Evolutionary conservation across 148 eudicot genomes (phyloP), one percentile per base, ranked within the genome.

Genomic region (Rhododendron simsii): DNA sequence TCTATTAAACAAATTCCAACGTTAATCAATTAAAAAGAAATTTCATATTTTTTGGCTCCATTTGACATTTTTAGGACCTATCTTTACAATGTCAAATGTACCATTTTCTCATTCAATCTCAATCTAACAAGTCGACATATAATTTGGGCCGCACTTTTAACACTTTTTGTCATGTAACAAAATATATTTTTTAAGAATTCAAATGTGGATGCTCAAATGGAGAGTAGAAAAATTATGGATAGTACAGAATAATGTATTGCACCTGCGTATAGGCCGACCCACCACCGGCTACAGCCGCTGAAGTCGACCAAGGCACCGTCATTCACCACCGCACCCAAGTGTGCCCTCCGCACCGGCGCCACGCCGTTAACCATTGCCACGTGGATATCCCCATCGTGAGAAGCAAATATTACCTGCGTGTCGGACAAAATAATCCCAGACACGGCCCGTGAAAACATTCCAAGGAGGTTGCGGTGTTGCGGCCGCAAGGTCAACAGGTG

Each of bases 251-350:
- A 21, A 21, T 20, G 65, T 59, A 10, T 12, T 11, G 26, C 20
- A 82, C 84, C 84, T 82, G 84, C 84, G 12, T 82, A 96, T 18
- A 96, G 94, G 37, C 99, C 99, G 21, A 95, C 93, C 99, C 99
- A 96, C 92, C 95, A 94, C 50, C 89, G 92, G 80, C 48, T 37
- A 80, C 93, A 90, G 14, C 99, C 99, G 0, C 90, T 71, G 81
- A 96, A 96, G 86, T 96, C 99, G 0, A 96, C 94, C 81, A 96
- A 87, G 14, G 92, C 96, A 1, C 99, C 99, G 39, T 96, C 98
- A 2, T 88, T 94, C 0, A 96, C 95, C 23, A 95, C 95, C 13
- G 92, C 93, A 2, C 99, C 99, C 45, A 93, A 86, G 61, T 85
- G 89, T 1, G 95, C 92, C 30, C 98, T 80, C 0, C 95, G 90